Base-by-base conservation (phyloP, 495 filamentous ascomycete genomes). In the Penicillium lagena region DNA sequence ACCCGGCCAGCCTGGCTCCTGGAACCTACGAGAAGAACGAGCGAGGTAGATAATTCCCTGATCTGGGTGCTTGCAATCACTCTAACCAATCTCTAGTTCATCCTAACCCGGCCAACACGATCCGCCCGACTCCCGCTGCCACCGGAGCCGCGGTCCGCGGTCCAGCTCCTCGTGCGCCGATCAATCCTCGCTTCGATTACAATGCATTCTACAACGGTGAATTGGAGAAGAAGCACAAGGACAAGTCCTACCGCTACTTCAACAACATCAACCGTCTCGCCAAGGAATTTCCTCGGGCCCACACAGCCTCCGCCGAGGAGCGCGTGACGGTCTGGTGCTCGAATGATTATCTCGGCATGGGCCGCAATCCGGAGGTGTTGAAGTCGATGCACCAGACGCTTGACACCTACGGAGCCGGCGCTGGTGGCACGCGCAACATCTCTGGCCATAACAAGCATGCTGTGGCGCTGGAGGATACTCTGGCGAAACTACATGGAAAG, bases 211-310 rank as follows among this genome's bases (percentile, higher is more conserved):
- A 97, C 69, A 62, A 83, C 31, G 66, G 65, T 34, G 91, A 98
- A 62, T 69, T 98, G 46, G 89, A 94, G 54, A 97, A 96, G 82
- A 98, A 98, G 70, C 94, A 95, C 79, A 90, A 95, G 75, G 94
- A 98, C 76, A 96, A 95, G 72, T 95, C 89, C 32, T 98, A 98
- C 73, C 88, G 93, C 55, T 97, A 98, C 74, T 98, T 98, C 80
- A 98, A 98, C 75, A 98, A 98, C 74, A 98, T 98, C 82, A 98
- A 98, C 62, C 88, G 93, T 15, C 76, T 98, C 46, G 93, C 94
- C 45, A 85, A 94, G 70, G 88, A 97, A 49, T 98, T 98, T 57
- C 93, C 93, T 15, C 87, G 86, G 34, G 93, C 93, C 12, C 93
- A 98, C 64, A 93, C 93, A 70, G 77, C 89, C 11, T 82, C 72